Evolutionary conservation across 2,329 filamentous ascomycete genomes (phyloP), one percentile per base, ranked within the genome.

Genomic region (Fusarium subtropicale): DNA sequence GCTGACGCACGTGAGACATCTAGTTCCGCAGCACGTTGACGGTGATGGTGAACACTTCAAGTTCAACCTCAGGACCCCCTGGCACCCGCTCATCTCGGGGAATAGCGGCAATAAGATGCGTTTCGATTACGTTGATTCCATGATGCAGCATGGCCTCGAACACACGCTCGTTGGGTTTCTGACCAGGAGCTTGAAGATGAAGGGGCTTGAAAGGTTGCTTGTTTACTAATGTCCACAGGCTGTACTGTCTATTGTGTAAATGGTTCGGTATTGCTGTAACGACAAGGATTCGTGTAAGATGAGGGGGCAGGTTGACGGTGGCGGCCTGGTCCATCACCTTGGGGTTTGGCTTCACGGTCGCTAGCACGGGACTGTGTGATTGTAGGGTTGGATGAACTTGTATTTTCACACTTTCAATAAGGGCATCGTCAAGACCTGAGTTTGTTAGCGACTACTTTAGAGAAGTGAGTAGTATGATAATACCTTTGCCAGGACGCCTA

Each of bases 31-130:
- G 79, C 72, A 97, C 80, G 78, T 96, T 91, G 64, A 91, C 86
- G 79, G 92, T 92, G 30, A 96, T 84, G 2, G 89, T 93, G 60
- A 94, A 85, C 72, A 91, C 91, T 81, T 97, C 94, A 66, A 94
- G 82, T 76, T 96, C 93, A 36, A 91, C 86, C 66, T 90, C 87
- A 12, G 88, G 83, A 0, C 87, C 89, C 28, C 85, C 85, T 1
- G 84, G 81, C 38, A 85, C 80, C 64, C 85, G 88, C 74, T 88
- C 83, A 22, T 84, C 87, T 73, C 84, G 87, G 2, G 86, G 88
- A 44, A 92, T 85, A 9, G 90, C 90, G 2, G 91, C 92, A 68
- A 94, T 88, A 60, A 95, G 84, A 73, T 95, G 91, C 10, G 97
- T 85, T 72, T 94, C 91, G 52, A 97, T 86, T 46, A 90, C 86